Conservation (phyloP, 805 yeast genomes). For the Candida andamanensis region DNA sequence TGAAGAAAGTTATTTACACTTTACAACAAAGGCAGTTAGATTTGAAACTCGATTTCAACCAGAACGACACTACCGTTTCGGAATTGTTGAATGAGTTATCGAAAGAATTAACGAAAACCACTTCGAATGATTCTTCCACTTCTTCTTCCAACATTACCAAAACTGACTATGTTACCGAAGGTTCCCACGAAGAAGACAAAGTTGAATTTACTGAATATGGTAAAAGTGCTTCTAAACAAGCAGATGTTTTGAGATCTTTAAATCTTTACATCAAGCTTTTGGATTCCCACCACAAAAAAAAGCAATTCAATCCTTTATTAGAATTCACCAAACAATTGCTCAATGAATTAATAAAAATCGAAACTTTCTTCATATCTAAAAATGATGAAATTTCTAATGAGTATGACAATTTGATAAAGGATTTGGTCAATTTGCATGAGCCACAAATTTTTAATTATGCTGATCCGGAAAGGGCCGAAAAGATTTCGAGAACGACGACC, state of each 20-base stretch:
- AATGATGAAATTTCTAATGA: slow-evolving; percentile 44
- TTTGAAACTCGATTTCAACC: slow-evolving; percentile 8
- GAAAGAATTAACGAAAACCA: slow-evolving; percentile 4
- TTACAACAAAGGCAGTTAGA: slow-evolving; percentile 40
- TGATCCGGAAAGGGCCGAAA: slow-evolving; percentile 2
- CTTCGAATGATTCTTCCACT: slow-evolving; percentile 1
- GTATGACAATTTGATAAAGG: slow-evolving; percentile 43
- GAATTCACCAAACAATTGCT: slow-evolving; percentile 44
- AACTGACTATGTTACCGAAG: slow-evolving; percentile 1
- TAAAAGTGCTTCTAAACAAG: slow-evolving; percentile 1
- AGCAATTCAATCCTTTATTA: slow-evolving; percentile 22
- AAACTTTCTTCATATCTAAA: slow-evolving; percentile 43
- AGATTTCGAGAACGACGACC: slow-evolving; percentile 12
- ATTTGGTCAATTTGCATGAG: slow-evolving; percentile 26
- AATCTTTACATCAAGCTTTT: neutral
- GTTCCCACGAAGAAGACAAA: neutral
- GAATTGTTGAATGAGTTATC: slow-evolving; percentile 5
- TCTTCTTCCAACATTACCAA: slow-evolving; percentile 1
- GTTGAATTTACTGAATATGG: neutral
- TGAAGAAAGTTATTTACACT: slow-evolving; percentile 53
- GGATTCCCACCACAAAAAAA: slow-evolving; percentile 1
- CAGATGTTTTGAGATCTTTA: neutral
- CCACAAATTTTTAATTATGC: slow-evolving; percentile 9
- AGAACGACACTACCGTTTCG: slow-evolving; percentile 1
- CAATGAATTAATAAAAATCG: slow-evolving; percentile 43